A percentile compares a stretch with the other conserved stretches of the same genome.
Evolutionary conservation across 2,329 filamentous ascomycete species (phyloP).

Genomic region (Penicillium sp.): DNA sequence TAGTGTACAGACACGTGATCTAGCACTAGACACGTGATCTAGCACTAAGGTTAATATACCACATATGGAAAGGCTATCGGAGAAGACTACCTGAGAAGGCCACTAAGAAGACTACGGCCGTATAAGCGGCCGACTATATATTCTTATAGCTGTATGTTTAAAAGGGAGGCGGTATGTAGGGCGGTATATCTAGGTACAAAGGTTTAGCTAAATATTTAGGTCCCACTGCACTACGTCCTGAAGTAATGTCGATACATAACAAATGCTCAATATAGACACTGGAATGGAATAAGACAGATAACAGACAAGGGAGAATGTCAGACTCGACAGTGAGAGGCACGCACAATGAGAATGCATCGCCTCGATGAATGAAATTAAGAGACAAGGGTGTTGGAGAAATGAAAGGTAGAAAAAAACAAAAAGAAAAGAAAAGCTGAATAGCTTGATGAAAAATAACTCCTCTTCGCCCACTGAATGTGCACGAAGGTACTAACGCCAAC

Average conservation of each 20-base stretch:
- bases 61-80: no score
- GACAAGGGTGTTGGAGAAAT: not conserved
- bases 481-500: slow-evolving; percentile 13
- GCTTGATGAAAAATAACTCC: not conserved
- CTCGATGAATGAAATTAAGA: not conserved
- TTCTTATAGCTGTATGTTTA: no score
- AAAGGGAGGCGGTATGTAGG: no score
- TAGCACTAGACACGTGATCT: no score
- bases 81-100: no score
- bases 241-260: slow-evolving; percentile 1
- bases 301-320: not conserved
- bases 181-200: no score
- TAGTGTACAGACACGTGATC: no score
- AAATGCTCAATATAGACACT: not conserved
- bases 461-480: not conserved
- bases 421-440: not conserved
- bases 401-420: not conserved
- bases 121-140: no score
- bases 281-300: not conserved
- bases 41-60: no score
- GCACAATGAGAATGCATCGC: not conserved
- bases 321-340: not conserved
- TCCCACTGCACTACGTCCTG: not conserved
- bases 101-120: no score
- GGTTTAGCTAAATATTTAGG: no score